Percentiles rank a stretch among this genome's conserved stretches.
phyloP scores from a whole-genome alignment of 83 land plant species.

The Picea abies region DNA sequence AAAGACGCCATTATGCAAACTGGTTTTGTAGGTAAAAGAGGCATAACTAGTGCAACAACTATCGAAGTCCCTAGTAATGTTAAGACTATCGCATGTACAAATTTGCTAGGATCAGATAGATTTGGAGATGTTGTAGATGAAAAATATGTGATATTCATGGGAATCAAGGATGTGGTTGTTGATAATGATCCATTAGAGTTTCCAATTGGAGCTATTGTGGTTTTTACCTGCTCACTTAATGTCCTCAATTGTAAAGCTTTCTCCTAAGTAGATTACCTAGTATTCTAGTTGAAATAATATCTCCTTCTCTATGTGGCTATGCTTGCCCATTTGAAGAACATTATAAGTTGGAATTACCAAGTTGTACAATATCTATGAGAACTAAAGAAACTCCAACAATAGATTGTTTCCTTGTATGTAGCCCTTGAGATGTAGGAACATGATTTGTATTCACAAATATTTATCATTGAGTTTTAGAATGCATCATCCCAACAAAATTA shows the following conservation, averaged over 20 bases:
- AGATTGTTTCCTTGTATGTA: too few species aligned
- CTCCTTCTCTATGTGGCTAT: constrained; percentile 23
- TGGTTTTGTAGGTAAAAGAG: constrained; percentile 15
- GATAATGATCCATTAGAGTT: constrained; percentile 18
- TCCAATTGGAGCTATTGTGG: constrained; percentile 27
- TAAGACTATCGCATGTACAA: not conserved
- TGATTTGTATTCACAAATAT: too few species aligned
- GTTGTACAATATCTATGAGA: too few species aligned
- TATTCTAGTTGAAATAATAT: constrained; percentile 88
- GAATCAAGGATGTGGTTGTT: constrained; percentile 10
- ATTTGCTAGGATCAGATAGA: not conserved
- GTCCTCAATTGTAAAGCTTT: constrained; percentile 94
- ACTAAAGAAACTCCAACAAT: too few species aligned
- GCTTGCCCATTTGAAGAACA: too few species aligned
- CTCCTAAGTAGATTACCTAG: constrained; percentile 92
- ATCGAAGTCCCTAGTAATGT: constrained; percentile 11
- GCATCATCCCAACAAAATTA: too few species aligned
- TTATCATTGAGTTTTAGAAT: too few species aligned
- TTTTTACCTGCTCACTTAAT: constrained; percentile 80
- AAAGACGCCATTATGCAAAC: constrained; percentile 20
- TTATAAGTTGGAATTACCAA: too few species aligned
- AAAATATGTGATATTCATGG: not conserved
- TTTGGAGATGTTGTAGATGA: constrained; percentile 20
- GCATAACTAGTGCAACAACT: constrained; percentile 1
- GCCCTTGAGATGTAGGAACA: too few species aligned